These are phyloP conservation scores for Leccinum ochraceum DNA, from an alignment of 768 basidiomycete species.

Conservation along the genomic window DNA sequence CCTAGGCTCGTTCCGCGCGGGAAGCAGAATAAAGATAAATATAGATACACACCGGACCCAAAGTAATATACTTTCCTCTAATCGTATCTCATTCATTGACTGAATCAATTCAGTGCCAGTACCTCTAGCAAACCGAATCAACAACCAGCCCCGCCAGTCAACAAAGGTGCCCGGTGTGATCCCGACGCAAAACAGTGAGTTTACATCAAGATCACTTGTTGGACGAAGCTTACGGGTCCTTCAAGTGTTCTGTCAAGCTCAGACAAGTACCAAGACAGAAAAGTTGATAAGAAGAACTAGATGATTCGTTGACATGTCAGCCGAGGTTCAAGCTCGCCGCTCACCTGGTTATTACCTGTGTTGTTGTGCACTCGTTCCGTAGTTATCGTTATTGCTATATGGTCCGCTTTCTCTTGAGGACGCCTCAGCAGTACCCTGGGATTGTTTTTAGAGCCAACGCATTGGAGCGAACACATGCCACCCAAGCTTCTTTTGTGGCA, in stretches of 20 bases:
- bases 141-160: not conserved
- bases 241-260: not conserved
- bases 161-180: not conserved
- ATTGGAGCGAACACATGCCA: too few species aligned
- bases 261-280: too few species aligned
- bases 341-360: not conserved
- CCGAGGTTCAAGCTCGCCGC: not conserved
- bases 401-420: too few species aligned
- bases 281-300: not conserved
- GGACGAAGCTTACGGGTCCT: not conserved
- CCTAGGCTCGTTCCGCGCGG: slow-evolving; percentile 11
- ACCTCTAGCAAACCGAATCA: not conserved
- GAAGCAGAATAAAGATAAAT: rapidly evolving
- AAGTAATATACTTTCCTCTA: not conserved
- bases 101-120: not conserved
- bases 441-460: too few species aligned
- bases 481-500: too few species aligned
- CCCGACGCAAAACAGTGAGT: not conserved
- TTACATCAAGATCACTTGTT: not conserved
- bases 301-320: not conserved
- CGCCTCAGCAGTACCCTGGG: too few species aligned
- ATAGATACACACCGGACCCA: not conserved
- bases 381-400: too few species aligned
- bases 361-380: too few species aligned
- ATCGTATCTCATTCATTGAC: not conserved